Base-by-base conservation (phyloP, 176 grass and related monocot species). In the Pontederia crassipes region DNA sequence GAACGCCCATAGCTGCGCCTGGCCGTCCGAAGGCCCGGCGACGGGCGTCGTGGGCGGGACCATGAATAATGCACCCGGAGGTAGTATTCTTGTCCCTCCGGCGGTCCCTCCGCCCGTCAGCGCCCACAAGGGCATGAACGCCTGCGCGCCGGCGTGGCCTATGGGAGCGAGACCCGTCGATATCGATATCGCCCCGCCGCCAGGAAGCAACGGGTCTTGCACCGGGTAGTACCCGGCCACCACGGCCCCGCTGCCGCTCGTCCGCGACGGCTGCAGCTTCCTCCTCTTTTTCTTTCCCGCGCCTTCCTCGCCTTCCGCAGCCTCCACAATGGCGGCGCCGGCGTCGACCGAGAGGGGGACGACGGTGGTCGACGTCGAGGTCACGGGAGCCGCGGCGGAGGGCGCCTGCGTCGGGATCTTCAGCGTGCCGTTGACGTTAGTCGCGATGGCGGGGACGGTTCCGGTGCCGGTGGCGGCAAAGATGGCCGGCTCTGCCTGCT, bases 161-260 rank as follows among this genome's bases (percentile, higher is more conserved):
- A 70, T 57, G 1, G 67, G 67, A 0, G 67, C 67, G 16, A 70
- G 35, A 16, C 67, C 67, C 40, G 67, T 17, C 17, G 67, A 70
- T 2, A 70, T 70, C 12, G 67, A 58, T 29, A 58, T 58, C 52
- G 54, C 67, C 1, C 67, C 67, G 15, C 67, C 54, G 14, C 53
- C 67, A 11, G 67, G 67, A n/a, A 70, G 54, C 9, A 70, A 10
- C 35, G 67, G 67, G 11, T 70, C 54, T 6, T 70, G 67, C n/a
- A 70, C 17, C 0, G 67, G 53, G 11, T 70, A 70, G 67, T 70
- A 70, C 12, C 40, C 67, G 6, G 67, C 67, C 10, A 54, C 67
- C 11, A 29, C 45, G 11, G 61, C 63, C 10, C 24, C 5, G 32
- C 17, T 35, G 2, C 16, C 40, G 54, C 67, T 20, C n/a, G 55